Conservation (phyloP, 768 basidiomycete species). For the Collybia sordida region DNA sequence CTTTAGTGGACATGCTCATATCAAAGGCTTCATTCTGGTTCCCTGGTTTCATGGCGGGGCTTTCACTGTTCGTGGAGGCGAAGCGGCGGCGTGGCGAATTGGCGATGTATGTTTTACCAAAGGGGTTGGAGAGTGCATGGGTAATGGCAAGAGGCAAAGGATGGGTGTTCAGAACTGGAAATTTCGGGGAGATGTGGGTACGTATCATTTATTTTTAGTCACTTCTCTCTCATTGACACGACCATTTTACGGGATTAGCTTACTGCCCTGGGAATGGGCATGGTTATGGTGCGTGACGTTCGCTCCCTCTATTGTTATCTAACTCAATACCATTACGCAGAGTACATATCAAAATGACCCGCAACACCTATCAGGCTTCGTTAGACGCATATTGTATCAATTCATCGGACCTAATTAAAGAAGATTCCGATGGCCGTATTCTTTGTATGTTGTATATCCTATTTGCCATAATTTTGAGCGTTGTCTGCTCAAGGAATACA, state of each 20-base stretch:
- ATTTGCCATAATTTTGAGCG: too few species aligned
- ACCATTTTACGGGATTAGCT: slow-evolving; percentile 32
- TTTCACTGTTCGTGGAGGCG: slow-evolving; percentile 86
- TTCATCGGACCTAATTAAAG: slow-evolving; percentile 82
- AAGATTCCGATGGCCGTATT: neutral
- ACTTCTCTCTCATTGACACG: slow-evolving; percentile 3
- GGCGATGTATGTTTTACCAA: slow-evolving; percentile 90
- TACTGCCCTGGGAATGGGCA: slow-evolving; percentile 79
- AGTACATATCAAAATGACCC: slow-evolving; percentile 84
- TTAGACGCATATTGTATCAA: slow-evolving; percentile 81
- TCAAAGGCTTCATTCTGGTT: slow-evolving; percentile 75
- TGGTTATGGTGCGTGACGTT: slow-evolving; percentile 73
- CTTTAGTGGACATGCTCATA: slow-evolving; percentile 54
- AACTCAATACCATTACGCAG: slow-evolving; percentile 32
- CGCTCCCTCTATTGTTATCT: neutral
- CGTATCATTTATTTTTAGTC: slow-evolving; percentile 22
- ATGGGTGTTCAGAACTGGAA: slow-evolving; percentile 69
- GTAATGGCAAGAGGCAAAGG: slow-evolving; percentile 72
- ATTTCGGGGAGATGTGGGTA: slow-evolving; percentile 66
- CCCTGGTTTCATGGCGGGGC: slow-evolving; percentile 68
- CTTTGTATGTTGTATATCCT: too few species aligned
- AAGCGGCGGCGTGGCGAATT: slow-evolving; percentile 85
- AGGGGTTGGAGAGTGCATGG: slow-evolving; percentile 91
- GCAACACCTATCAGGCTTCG: slow-evolving; percentile 78
- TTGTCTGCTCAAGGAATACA: too few species aligned